Evolutionary conservation across 1,284 basidiomycete species (phyloP).

Genomic region (Tilletia horrida): DNA sequence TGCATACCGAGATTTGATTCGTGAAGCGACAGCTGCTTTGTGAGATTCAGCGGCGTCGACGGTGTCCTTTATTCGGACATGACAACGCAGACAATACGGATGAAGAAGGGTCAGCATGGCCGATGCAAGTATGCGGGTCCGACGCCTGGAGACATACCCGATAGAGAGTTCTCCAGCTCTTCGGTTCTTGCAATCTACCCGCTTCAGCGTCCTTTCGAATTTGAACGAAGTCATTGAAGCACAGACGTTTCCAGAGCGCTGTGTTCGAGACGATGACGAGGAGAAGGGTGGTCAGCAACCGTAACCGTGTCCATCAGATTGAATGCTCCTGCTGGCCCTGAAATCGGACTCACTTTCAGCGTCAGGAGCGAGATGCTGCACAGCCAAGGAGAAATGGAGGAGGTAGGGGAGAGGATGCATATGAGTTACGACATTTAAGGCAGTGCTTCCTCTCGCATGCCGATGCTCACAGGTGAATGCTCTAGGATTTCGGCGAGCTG

Average conservation of each 20-base stretch:
- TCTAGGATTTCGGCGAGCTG: conserved; percentile 44
- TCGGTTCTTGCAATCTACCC: conserved; percentile 23
- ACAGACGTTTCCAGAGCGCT: conserved; percentile 43
- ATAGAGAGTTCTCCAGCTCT: conserved; percentile 40
- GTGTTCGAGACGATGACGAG: not conserved
- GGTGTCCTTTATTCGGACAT: not conserved
- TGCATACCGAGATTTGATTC: conserved; percentile 44
- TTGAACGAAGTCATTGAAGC: conserved; percentile 44
- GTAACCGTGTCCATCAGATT: conserved; percentile 21
- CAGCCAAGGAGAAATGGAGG: not conserved
- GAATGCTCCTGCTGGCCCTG: not conserved
- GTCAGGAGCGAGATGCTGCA: conserved; percentile 32
- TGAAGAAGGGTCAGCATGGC: not conserved
- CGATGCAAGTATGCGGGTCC: too few relatives aligned
- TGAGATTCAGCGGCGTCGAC: conserved; percentile 35
- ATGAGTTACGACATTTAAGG: not conserved
- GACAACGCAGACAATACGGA: not conserved
- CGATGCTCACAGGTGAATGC: conserved; percentile 34
- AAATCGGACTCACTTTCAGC: conserved; percentile 23
- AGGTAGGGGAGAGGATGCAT: too few relatives aligned
- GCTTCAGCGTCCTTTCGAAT: conserved; percentile 35
- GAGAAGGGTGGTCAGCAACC: not conserved
- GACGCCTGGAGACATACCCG: conserved; percentile 22
- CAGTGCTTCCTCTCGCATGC: not conserved
- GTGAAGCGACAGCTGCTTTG: conserved; percentile 33